A percentile compares a stretch with the other conserved stretches of the same genome.
phyloP scores from a whole-genome alignment of 2,329 filamentous ascomycete genomes.

The Amphichorda felina region DNA sequence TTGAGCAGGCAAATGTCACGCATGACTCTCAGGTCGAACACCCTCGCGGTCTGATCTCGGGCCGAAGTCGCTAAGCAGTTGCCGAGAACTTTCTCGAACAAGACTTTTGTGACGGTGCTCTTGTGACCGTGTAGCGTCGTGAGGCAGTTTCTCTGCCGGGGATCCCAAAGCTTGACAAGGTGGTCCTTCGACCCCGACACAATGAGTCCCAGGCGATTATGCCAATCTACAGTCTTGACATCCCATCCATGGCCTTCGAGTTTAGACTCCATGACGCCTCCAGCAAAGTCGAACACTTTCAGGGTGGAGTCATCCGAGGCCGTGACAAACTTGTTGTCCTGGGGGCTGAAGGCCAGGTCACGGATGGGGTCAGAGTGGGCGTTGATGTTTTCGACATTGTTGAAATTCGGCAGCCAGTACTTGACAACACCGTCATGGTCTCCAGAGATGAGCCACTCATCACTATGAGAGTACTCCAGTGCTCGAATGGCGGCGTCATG shows the following conservation, averaged over 20 bases:
- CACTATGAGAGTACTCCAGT: constrained; percentile 81
- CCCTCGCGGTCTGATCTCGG: constrained; percentile 80
- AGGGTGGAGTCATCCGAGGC: constrained; percentile 87
- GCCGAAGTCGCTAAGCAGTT: constrained; percentile 84
- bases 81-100: constrained; percentile 78
- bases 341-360: constrained; percentile 87
- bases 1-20: constrained; percentile 87
- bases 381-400: constrained; percentile 91
- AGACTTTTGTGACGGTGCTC: constrained; percentile 87
- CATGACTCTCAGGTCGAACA: constrained; percentile 98
- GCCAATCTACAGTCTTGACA: constrained; percentile 94
- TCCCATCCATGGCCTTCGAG: constrained; percentile 96
- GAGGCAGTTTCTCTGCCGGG: constrained; percentile 69
- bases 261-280: constrained; percentile 69
- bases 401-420: constrained; percentile 99
- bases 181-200: constrained; percentile 98
- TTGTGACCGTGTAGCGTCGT: constrained; percentile 96
- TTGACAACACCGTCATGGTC: constrained; percentile 94
- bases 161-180: constrained; percentile 95
- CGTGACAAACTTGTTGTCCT: constrained; percentile 90
- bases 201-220: constrained; percentile 84
- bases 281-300: constrained; percentile 94
- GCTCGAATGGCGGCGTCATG: constrained; percentile 82
- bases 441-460: constrained; percentile 93
- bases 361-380: constrained; percentile 84